Evolutionary conservation across 75 land plant genomes (phyloP), one percentile per base, ranked within the genome.

Genomic region (Isoetes taiwanensis): DNA sequence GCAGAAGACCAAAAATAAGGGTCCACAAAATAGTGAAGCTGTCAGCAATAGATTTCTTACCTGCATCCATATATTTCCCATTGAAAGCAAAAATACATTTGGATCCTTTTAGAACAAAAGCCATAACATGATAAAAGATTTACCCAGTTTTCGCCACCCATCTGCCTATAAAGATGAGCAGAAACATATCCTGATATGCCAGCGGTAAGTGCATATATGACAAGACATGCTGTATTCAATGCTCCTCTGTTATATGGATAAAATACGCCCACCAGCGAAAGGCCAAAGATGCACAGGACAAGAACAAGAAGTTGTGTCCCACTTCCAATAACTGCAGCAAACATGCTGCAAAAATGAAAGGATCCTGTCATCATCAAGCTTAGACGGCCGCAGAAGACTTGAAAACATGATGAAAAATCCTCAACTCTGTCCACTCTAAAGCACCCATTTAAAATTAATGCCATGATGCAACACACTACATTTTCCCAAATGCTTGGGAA

Each of bases 201-300:
- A 29, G 84, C 80, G 19, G 88, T 80, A 31, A 83, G 70, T 14
- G 80, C 63, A 59, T 83, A 83, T 12, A 70, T 56, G 10, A 77
- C 40, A 32, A 84, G 70, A 41, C 80, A 59, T 23, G 78, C 72
- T 5, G 76, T 75, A 30, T 40, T 70, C 4, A 84, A 56, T 17
- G 80, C 54, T 39, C 88, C 88, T 24, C 78, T 66, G 41, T 77
- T 84, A 63, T 84, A 84, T 1, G 88, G 88, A 59, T 77, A 80
- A 43, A 84, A 68, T 19, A 80, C 71, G 3, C 84, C 84, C 17
- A 80, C 57, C 39, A 72, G 59, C 33, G 80, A 68, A 24, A 84
- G 70, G 42, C 74, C 29, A 41, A 84, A 84, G 54, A 84, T 61
- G 46, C 63, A 46, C 43, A 67, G 17, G 33, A 70, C 64, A 79